Percentiles rank a stretch among this genome's conserved stretches.
These are phyloP conservation scores for Paracoccidioides lutzii DNA, from an alignment of 2,329 filamentous ascomycete species.

Conservation along the genomic window DNA sequence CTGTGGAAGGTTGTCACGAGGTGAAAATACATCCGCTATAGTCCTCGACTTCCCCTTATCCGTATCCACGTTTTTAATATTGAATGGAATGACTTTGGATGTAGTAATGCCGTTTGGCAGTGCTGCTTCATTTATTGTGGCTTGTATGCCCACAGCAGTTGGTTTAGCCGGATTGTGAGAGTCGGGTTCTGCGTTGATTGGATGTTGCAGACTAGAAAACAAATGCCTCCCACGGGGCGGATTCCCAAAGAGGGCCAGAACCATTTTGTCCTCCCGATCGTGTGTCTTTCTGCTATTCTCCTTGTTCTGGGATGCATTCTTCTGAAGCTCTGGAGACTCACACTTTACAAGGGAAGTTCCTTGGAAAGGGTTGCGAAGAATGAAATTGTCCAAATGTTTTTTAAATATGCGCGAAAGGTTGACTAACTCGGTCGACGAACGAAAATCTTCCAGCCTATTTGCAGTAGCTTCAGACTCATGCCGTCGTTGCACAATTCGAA, in stretches of 20 bases:
- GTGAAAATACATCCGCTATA: constrained; percentile 34
- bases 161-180: constrained; percentile 27
- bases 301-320: constrained; percentile 23
- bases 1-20: constrained; percentile 25
- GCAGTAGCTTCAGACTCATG: constrained; percentile 14
- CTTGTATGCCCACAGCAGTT: constrained; percentile 11
- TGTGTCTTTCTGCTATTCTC: constrained; percentile 15
- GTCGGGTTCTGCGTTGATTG: constrained; percentile 26
- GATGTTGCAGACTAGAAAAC: constrained; percentile 68
- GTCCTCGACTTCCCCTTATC: constrained; percentile 24
- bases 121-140: constrained; percentile 47
- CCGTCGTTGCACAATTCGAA: constrained; percentile 25
- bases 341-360: constrained; percentile 9
- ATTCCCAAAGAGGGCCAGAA: constrained; percentile 66
- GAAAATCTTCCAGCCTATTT: constrained; percentile 17
- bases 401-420: constrained; percentile 45
- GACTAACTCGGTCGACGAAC: constrained; percentile 22
- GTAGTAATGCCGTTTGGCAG: constrained; percentile 64
- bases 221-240: constrained; percentile 63
- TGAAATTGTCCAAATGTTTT: constrained; percentile 48
- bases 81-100: constrained; percentile 50
- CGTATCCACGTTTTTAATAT: constrained; percentile 18
- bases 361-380: constrained; percentile 48
- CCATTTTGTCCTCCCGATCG: constrained; percentile 40
- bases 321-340: constrained; percentile 13